Base-by-base conservation (phyloP, 2,329 filamentous ascomycete genomes). In the Fusarium decemcellulare region DNA sequence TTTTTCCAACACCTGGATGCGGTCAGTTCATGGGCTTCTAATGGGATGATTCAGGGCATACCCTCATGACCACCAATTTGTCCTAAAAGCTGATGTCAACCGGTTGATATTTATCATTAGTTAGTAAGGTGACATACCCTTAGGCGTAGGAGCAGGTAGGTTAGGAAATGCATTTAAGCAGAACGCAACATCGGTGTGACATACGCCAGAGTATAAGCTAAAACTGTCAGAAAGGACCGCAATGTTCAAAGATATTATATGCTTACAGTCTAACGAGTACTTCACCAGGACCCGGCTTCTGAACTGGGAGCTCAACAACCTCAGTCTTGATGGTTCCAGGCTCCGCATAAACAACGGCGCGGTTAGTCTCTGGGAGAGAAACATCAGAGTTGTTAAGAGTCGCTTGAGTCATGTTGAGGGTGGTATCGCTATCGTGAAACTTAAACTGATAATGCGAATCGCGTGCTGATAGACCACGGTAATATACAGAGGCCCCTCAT, bases 31-130 rank as follows among this genome's bases (percentile, higher is more conserved):
- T 16, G 5, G 23, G 23, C 23, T 5, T 8, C 5, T 16, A 14
- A 14, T 39, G 1, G 5, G 4, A 39, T 23, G 5, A 5, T 39
- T 15, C n/a, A 39, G 15, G 1, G 8, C n/a, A 40, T n/a, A 40
- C 61, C 61, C 57, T 64, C 61, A 18, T 64, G 61, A 6, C 61
- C 61, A 10, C 61, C 61, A 8, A 64, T 60, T 51, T 64, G 61
- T 7, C 61, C 61, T 63, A 8, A 2, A 10, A 7, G 2, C 2
- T 15, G 3, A 23, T 4, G 11, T 32, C 11, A 15, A 15, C 14
- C 39, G 15, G 12, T 4, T 5, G n/a, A 11, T n/a, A 14, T 10
- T 6, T n/a, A 8, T 15, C 14, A 14, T 15, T n/a, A 23, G n/a
- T n/a, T n/a, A n/a, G n/a, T n/a, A n/a, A n/a, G n/a, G n/a, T n/a